Conservation (phyloP, 106 monocot species). For the Apostasia shenzhenica region DNA sequence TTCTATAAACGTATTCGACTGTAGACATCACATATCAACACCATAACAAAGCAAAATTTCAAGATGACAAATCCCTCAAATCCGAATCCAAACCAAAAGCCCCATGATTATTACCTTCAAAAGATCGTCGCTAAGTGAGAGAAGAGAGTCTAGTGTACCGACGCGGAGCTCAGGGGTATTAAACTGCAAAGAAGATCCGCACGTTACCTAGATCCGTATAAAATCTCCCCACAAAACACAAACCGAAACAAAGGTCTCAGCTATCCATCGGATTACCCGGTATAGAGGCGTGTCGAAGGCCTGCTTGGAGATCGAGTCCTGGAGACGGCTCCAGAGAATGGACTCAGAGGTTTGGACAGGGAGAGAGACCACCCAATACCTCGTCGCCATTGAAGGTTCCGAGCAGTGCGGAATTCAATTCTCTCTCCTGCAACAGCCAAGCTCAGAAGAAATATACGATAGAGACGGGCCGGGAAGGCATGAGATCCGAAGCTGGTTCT, state of each 20-base stretch:
- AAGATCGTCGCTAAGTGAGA: constrained; percentile 87
- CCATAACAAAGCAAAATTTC: not conserved
- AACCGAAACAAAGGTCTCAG: not conserved
- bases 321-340: constrained; percentile 56
- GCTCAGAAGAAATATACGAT: not conserved
- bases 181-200: constrained; percentile 36
- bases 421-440: not conserved
- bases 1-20: constrained; percentile 93
- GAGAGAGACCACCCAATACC: constrained; percentile 84
- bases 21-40: constrained; percentile 14
- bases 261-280: constrained; percentile 30
- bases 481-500: too few relatives aligned
- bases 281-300: constrained; percentile 90
- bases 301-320: constrained; percentile 60
- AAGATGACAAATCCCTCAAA: not conserved
- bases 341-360: constrained; percentile 52
- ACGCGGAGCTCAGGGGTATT: constrained; percentile 79
- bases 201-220: constrained; percentile 7
- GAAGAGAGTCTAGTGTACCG: constrained; percentile 86
- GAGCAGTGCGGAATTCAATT: not conserved
- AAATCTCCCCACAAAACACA: not conserved
- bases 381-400: constrained; percentile 42
- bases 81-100: not conserved
- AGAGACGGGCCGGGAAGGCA: too few relatives aligned
- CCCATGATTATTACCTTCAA: constrained; percentile 42